Evolutionary conservation across 306 rosid genomes (phyloP).

Genomic region (Inga laurina): DNA sequence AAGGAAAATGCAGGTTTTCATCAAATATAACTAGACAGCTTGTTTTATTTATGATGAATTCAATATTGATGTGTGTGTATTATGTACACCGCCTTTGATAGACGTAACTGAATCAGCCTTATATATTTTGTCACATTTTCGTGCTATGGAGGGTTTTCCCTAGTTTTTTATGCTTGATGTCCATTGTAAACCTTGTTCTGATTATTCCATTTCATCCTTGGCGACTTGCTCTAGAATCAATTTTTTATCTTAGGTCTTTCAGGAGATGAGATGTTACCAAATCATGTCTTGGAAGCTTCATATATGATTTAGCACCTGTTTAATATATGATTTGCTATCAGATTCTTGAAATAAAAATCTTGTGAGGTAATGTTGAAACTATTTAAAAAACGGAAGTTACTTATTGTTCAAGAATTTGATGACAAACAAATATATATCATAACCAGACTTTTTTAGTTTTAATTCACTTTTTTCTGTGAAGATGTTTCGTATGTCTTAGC

Average conservation of each 20-base stretch:
- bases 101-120: not conserved
- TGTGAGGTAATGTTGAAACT: not conserved
- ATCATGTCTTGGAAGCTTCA: conserved; percentile 89
- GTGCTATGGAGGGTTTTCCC: conserved; percentile 2
- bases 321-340: not conserved
- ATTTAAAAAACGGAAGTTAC: not conserved
- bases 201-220: conserved; percentile 32
- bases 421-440: not conserved
- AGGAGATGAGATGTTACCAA: conserved; percentile 79
- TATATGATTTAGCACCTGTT: conserved; percentile 3
- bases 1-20: not conserved
- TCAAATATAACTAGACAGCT: conserved; percentile 10
- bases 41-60: not conserved
- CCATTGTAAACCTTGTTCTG: conserved; percentile 31
- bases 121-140: not conserved
- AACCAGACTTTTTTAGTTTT: not conserved
- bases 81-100: not conserved
- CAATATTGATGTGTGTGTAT: not conserved
- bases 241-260: conserved; percentile 97
- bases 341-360: not conserved
- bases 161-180: conserved; percentile 3
- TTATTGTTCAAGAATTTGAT: not conserved
- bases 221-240: conserved; percentile 79
- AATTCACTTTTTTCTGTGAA: not conserved
- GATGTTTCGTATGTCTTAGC: not conserved